Evolutionary conservation across 2,329 filamentous ascomycete genomes (phyloP), one percentile per base, ranked within the genome.

Genomic region (Sarocladium strictum): DNA sequence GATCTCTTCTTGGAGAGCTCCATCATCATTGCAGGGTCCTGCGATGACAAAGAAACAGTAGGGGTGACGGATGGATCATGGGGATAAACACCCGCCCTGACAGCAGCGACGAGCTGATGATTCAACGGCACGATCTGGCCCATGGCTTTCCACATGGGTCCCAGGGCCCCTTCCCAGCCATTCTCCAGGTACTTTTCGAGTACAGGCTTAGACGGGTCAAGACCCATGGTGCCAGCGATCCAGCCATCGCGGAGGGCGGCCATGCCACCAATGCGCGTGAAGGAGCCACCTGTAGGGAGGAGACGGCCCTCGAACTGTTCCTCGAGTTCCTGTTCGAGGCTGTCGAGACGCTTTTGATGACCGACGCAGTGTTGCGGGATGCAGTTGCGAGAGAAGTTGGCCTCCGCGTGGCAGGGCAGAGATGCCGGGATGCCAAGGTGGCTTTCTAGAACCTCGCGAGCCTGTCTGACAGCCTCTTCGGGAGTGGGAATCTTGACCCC

Each of bases 361-460:
- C 90, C 90, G 1, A 96, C 85, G 1, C 78, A 80, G 68, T 96
- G 95, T 71, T 99, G 94, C 11, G 94, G 93, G 60, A 99, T 94
- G 65, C 91, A 96, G 58, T 94, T 78, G 56, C 74, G 67, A 58
- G 77, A 78, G 47, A 81, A 65, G 55, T 79, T 80, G 15, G 84
- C 85, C 56, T 80, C 74, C 32, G 80, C 79, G n/a, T 84, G 74
- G 17, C 76, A 74, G 0, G 87, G 85, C 24, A 80, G 72, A 21
- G 81, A 79, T 0, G 64, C 59, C 17, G 72, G 77, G 65, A 97
- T 89, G 56, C 78, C 77, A 4, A 97, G 75, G 64, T 97, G 92
- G 19, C 90, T 80, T 58, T 79, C 72, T 1, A 97, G 74, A 6
- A 95, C 75, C 1, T 75, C 70, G 58, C 81, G 80, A 32, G 92